A percentile compares a stretch with the other conserved stretches of the same genome.
Conservation (phyloP, 768 basidiomycete genomes). For the Podaxis carcinomalis region DNA sequence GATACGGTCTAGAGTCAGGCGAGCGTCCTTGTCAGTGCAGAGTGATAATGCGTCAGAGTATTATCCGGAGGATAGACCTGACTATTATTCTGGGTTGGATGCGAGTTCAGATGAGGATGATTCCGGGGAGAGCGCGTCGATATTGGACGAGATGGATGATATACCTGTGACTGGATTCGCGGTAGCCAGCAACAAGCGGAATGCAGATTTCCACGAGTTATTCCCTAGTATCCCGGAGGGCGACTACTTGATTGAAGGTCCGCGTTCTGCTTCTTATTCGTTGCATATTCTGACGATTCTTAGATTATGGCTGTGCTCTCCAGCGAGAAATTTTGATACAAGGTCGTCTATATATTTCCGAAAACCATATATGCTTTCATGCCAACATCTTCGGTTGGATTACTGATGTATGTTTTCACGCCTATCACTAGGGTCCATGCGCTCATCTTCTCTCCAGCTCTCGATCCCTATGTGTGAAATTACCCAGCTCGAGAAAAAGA, state of each 20-base stretch:
- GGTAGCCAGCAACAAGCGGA: slow-evolving; percentile 91
- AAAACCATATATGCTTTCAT: slow-evolving; percentile 99
- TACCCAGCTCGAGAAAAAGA: slow-evolving; percentile 85
- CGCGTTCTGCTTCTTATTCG: slow-evolving; percentile 20
- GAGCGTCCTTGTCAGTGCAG: slow-evolving; percentile 19
- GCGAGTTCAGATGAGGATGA: slow-evolving; percentile 27
- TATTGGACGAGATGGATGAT: slow-evolving; percentile 58
- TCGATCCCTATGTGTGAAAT: slow-evolving; percentile 88
- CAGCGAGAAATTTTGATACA: slow-evolving; percentile 96
- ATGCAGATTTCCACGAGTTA: slow-evolving; percentile 93
- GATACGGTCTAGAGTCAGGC: slow-evolving; percentile 7
- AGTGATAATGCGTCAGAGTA: slow-evolving; percentile 31
- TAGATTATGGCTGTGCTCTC: slow-evolving; percentile 96
- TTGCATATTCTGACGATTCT: neutral
- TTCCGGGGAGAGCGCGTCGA: slow-evolving; percentile 26
- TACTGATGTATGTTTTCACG: slow-evolving; percentile 68
- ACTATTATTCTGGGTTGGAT: slow-evolving; percentile 37
- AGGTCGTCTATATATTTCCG: slow-evolving; percentile 93
- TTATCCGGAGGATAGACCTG: slow-evolving; percentile 25
- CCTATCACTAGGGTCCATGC: neutral
- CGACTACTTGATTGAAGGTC: slow-evolving; percentile 97
- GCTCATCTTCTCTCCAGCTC: slow-evolving; percentile 45
- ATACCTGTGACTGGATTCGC: slow-evolving; percentile 96
- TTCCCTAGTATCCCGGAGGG: slow-evolving; percentile 89
- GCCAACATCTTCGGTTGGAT: slow-evolving; percentile 99